phyloP scores from a whole-genome alignment of 1,284 basidiomycete genomes.

The Earliella scabrosa region DNA sequence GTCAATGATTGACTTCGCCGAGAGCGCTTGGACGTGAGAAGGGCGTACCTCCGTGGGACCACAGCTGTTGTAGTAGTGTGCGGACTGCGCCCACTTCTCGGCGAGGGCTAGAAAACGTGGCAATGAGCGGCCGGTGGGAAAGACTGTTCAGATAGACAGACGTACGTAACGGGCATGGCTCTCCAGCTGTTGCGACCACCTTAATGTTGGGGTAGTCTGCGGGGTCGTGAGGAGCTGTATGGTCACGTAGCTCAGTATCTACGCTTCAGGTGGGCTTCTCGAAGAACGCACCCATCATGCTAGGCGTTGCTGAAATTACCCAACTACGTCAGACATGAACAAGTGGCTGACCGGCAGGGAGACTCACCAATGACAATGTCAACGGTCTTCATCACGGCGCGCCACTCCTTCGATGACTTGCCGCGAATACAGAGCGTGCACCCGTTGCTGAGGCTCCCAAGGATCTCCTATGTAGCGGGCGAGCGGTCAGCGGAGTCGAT shows the following conservation, averaged over 20 bases:
- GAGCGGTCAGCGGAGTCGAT: not conserved
- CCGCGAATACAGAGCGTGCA: constrained; percentile 59
- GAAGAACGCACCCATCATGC: constrained; percentile 45
- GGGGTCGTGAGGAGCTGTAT: constrained; percentile 50
- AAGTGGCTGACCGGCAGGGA: not conserved
- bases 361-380: constrained; percentile 57
- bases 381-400: constrained; percentile 56
- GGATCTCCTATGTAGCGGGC: constrained; percentile 50
- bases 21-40: not conserved
- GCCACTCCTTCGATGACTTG: constrained; percentile 60
- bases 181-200: constrained; percentile 61
- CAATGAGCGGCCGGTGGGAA: constrained; percentile 5
- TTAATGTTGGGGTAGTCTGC: constrained; percentile 61
- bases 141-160: not conserved
- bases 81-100: constrained; percentile 51
- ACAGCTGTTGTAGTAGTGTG: constrained; percentile 51
- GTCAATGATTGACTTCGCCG: not conserved
- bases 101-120: constrained; percentile 46
- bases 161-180: constrained; percentile 60
- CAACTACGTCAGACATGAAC: constrained; percentile 34
- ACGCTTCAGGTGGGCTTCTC: not conserved
- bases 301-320: constrained; percentile 31
- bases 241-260: constrained; percentile 1
- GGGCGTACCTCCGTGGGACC: constrained; percentile 51
- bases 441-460: constrained; percentile 59